Conservation (phyloP, 345 rosid genomes). For the Linum tenue region DNA sequence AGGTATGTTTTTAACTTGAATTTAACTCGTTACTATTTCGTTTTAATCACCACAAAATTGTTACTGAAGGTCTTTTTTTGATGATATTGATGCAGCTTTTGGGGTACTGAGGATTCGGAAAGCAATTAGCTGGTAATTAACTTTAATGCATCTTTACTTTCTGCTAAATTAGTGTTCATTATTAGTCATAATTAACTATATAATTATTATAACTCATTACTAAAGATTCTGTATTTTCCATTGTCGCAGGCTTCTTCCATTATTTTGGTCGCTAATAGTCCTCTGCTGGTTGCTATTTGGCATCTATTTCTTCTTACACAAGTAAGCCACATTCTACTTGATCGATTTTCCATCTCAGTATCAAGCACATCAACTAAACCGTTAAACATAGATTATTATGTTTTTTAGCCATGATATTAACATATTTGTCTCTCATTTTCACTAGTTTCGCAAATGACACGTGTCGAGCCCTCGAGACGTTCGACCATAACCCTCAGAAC, state of each 20-base stretch:
- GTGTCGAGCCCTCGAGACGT: slow-evolving; percentile 45
- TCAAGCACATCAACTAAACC: background rate
- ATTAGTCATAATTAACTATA: background rate
- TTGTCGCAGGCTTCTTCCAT: slow-evolving; percentile 37
- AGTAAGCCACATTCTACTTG: slow-evolving; percentile 24
- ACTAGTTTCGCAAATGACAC: slow-evolving; percentile 52
- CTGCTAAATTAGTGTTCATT: background rate
- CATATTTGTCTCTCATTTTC: too few relatives aligned
- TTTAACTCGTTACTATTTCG: background rate
- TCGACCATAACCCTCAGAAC: slow-evolving; percentile 48
- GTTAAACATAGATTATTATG: too few relatives aligned
- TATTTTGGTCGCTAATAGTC: slow-evolving; percentile 54
- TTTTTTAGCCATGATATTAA: slow-evolving; percentile 30
- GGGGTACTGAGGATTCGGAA: slow-evolving; percentile 35
- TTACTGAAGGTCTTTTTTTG: too few relatives aligned
- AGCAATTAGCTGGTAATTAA: slow-evolving; percentile 34
- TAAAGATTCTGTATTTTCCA: background rate
- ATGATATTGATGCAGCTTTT: slow-evolving; percentile 25
- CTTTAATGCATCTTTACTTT: too few relatives aligned
- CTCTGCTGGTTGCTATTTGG: slow-evolving; percentile 59
- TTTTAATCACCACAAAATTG: too few relatives aligned
- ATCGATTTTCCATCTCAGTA: background rate
- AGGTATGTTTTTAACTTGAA: slow-evolving; percentile 13
- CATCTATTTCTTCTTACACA: slow-evolving; percentile 41
- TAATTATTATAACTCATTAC: background rate